Evolutionary conservation across 2,329 filamentous ascomycete genomes (phyloP).

Genomic region (Diaporthe batatas): DNA sequence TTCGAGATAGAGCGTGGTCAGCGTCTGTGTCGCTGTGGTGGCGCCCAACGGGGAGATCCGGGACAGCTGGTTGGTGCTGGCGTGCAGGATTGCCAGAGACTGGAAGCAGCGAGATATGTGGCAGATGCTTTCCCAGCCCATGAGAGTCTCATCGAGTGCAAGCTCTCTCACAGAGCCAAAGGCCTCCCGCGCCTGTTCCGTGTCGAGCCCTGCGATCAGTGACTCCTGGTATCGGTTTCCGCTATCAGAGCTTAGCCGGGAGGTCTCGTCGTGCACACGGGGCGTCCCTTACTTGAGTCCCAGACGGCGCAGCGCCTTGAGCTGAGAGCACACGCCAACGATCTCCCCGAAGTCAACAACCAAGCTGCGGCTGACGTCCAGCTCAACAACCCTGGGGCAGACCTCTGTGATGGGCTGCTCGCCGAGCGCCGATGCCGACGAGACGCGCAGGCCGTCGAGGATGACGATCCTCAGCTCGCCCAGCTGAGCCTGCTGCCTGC

Average conservation of each 20-base stretch:
- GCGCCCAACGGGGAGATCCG: conserved; percentile 45
- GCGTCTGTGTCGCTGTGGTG: conserved; percentile 59
- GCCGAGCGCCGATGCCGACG: conserved; percentile 51
- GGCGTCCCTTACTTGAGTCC: conserved; percentile 74
- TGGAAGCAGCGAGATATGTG: conserved; percentile 67
- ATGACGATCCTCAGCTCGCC: conserved; percentile 84
- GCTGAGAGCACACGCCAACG: conserved; percentile 76
- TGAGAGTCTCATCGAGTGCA: conserved; percentile 75
- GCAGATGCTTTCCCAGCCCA: conserved; percentile 75
- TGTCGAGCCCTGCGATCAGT: conserved; percentile 50
- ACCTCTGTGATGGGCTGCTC: conserved; percentile 59
- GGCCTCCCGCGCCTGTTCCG: conserved; percentile 52
- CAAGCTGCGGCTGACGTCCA: conserved; percentile 89
- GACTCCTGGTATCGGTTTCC: conserved; percentile 77
- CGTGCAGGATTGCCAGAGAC: conserved; percentile 63
- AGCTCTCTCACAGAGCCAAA: conserved; percentile 71
- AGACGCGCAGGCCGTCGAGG: conserved; percentile 80
- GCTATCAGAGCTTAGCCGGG: conserved; percentile 58
- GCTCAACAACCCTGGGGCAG: conserved; percentile 78
- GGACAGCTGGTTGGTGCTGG: conserved; percentile 70
- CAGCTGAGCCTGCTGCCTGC: conserved; percentile 81
- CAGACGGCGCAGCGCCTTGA: conserved; percentile 75
- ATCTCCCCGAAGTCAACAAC: conserved; percentile 78
- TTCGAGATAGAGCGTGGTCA: conserved; percentile 77
- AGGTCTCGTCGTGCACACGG: neutral